These are phyloP conservation scores for Macrophomina tecta DNA, from an alignment of 2,329 filamentous ascomycete genomes.

Conservation along the genomic window DNA sequence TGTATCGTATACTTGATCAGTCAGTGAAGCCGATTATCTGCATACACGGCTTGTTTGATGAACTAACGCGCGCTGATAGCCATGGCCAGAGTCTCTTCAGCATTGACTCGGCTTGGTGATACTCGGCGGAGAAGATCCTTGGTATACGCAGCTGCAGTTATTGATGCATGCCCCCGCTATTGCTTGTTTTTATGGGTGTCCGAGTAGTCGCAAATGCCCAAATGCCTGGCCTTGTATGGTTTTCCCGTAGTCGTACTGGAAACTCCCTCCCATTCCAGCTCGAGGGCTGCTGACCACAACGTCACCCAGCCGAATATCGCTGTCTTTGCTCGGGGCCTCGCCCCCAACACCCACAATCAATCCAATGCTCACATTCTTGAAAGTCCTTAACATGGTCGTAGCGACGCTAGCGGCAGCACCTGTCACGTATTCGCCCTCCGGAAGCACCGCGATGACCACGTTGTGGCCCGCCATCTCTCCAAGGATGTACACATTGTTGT, in stretches of 20 bases:
- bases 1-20: too few relatives aligned
- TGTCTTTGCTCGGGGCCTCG: slow-evolving; percentile 31
- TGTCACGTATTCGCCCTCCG: slow-evolving; percentile 33
- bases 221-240: slow-evolving; percentile 30
- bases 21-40: too few relatives aligned
- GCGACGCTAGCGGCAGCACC: slow-evolving; percentile 33
- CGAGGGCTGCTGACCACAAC: slow-evolving; percentile 39
- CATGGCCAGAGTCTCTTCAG: too few relatives aligned
- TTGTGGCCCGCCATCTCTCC: slow-evolving; percentile 41
- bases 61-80: too few relatives aligned
- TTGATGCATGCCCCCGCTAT: too few relatives aligned
- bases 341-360: slow-evolving; percentile 38
- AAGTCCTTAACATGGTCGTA: slow-evolving; percentile 31
- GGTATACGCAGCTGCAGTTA: too few relatives aligned
- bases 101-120: too few relatives aligned
- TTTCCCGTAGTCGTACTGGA: slow-evolving; percentile 44
- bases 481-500: slow-evolving; percentile 39
- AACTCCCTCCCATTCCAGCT: slow-evolving; percentile 33
- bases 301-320: slow-evolving; percentile 48
- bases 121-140: too few relatives aligned
- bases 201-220: too few relatives aligned
- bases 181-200: too few relatives aligned
- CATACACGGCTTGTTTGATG: too few relatives aligned
- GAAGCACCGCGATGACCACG: slow-evolving; percentile 40
- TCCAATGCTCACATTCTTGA: slow-evolving; percentile 34